These are phyloP conservation scores for Cercospora zeae-maydis DNA, from an alignment of 2,329 filamentous ascomycete genomes.

Conservation along the genomic window DNA sequence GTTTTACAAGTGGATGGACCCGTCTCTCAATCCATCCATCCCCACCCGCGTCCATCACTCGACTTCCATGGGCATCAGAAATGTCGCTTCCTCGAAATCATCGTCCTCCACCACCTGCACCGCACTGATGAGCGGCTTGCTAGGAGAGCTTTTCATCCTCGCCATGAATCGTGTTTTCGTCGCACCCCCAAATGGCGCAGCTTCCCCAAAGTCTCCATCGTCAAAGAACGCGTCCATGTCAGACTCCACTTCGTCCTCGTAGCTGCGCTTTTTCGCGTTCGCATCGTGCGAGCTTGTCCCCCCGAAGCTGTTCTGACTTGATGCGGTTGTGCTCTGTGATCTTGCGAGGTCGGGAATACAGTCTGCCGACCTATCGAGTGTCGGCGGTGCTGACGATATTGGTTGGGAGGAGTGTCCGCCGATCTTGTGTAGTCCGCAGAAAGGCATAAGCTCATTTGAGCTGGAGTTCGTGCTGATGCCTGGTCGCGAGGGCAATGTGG, in stretches of 20 bases:
- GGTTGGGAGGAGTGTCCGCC: constrained; percentile 63
- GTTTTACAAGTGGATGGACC: background rate
- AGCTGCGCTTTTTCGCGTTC: constrained; percentile 32
- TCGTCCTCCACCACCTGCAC: constrained; percentile 42
- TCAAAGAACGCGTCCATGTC: constrained; percentile 38
- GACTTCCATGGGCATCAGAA: constrained; percentile 41
- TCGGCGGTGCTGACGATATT: constrained; percentile 28
- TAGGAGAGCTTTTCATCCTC: constrained; percentile 31
- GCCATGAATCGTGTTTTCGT: constrained; percentile 23
- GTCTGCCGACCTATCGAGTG: constrained; percentile 14
- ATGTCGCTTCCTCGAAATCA: constrained; percentile 69
- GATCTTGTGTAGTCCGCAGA: constrained; percentile 74
- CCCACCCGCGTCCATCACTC: background rate
- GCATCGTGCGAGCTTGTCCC: constrained; percentile 4
- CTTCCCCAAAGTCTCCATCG: constrained; percentile 21
- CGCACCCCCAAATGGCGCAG: background rate
- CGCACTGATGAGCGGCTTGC: constrained; percentile 33
- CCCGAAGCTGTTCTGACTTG: constrained; percentile 40
- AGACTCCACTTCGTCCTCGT: constrained; percentile 37
- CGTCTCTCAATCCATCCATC: background rate
- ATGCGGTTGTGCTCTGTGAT: constrained; percentile 39
- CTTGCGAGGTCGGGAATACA: constrained; percentile 27
- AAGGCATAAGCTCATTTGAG: constrained; percentile 66
- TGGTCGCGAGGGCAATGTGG: constrained; percentile 31
- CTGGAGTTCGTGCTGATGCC: constrained; percentile 13